Evolutionary conservation across 768 basidiomycete genomes (phyloP).

Genomic region (Lactarius evosmus): DNA sequence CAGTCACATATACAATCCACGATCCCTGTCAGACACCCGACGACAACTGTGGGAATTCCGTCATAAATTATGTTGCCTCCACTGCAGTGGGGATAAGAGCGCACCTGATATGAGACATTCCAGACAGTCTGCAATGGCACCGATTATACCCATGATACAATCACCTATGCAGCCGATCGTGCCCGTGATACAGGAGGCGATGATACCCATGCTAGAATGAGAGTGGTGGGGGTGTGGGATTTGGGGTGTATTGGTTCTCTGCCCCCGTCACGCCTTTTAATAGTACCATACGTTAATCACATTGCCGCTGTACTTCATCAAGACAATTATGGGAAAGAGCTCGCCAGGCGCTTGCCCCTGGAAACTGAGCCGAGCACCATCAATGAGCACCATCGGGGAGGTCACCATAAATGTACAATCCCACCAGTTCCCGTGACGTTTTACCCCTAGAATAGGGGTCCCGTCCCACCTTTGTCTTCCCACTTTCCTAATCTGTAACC

Average conservation of each 20-base stretch:
- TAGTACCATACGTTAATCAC: too few species aligned
- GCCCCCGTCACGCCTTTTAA: not conserved
- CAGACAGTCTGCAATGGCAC: conserved; percentile 41
- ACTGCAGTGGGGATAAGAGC: not conserved
- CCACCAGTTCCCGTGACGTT: not conserved
- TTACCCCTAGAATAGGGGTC: not conserved
- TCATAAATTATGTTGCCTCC: conserved; percentile 1
- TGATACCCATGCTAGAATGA: conserved; percentile 12
- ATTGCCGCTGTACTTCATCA: not conserved
- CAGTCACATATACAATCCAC: conserved; percentile 45
- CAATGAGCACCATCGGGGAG: not conserved
- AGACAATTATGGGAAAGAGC: not conserved
- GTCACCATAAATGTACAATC: not conserved
- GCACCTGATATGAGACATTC: conserved; percentile 48
- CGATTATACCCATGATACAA: conserved; percentile 40
- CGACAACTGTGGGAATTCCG: conserved; percentile 36
- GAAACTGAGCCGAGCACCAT: not conserved
- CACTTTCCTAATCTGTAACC: not conserved
- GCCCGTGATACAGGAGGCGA: conserved; percentile 23
- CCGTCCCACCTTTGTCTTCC: not conserved
- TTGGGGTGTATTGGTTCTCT: not conserved
- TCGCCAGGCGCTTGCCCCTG: not conserved
- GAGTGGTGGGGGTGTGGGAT: not conserved
- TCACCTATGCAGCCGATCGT: conserved; percentile 44
- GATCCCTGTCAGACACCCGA: conserved; percentile 40